Evolutionary conservation across 1,139 yeast genomes (phyloP).

Genomic region (Lodderomyces parapsilosis): DNA sequence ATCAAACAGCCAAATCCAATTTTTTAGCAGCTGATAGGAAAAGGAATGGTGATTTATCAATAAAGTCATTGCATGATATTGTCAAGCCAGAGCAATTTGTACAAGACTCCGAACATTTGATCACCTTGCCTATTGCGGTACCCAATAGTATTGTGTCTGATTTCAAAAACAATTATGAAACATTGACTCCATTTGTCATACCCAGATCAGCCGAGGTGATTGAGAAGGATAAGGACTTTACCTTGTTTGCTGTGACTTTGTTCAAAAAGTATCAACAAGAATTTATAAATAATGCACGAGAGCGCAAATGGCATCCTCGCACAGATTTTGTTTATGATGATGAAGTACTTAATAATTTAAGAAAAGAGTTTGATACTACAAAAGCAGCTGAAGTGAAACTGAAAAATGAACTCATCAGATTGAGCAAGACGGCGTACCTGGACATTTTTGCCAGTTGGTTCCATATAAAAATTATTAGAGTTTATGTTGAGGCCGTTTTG

Average conservation of each 20-base stretch:
- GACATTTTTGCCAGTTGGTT: slow-evolving; percentile 86
- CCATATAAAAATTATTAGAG: slow-evolving; percentile 69
- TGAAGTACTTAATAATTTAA: slow-evolving; percentile 65
- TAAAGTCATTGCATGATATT: slow-evolving; percentile 84
- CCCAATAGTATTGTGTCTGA: slow-evolving; percentile 64
- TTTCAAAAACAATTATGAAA: slow-evolving; percentile 71
- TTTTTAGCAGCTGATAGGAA: slow-evolving; percentile 87
- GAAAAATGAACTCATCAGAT: slow-evolving; percentile 75
- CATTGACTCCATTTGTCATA: slow-evolving; percentile 76
- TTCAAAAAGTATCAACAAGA: slow-evolving; percentile 79
- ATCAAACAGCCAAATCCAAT: slow-evolving; percentile 80
- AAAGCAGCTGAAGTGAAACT: slow-evolving; percentile 70
- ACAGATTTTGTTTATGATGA: slow-evolving; percentile 84
- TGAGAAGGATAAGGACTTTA: slow-evolving; percentile 70
- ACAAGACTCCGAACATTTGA: slow-evolving; percentile 78
- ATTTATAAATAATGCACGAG: slow-evolving; percentile 72
- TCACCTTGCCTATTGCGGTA: slow-evolving; percentile 81
- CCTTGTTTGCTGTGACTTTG: slow-evolving; percentile 73
- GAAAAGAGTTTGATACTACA: slow-evolving; percentile 77
- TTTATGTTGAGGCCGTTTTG: slow-evolving; percentile 66
- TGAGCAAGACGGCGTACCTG: slow-evolving; percentile 83
- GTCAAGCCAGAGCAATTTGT: slow-evolving; percentile 86
- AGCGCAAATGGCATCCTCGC: slow-evolving; percentile 87
- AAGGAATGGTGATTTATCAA: slow-evolving; percentile 89
- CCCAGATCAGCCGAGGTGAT: slow-evolving; percentile 82